These are phyloP conservation scores for Colletotrichum sp. DNA, from an alignment of 2,329 filamentous ascomycete species.

Conservation along the genomic window DNA sequence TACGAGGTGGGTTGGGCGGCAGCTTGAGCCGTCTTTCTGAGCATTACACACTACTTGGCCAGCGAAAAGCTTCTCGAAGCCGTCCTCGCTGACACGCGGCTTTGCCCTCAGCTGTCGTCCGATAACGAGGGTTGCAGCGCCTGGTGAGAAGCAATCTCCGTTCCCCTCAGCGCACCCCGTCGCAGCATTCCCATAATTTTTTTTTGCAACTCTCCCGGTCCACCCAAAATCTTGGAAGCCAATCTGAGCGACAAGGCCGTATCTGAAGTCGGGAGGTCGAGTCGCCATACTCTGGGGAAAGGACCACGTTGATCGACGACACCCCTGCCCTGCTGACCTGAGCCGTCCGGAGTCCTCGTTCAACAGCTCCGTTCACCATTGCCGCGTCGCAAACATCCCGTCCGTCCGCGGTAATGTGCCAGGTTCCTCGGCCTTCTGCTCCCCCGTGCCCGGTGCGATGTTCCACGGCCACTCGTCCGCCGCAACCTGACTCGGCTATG, in stretches of 20 bases:
- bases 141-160: neutral
- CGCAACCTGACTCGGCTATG: neutral
- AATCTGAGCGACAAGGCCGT: neutral
- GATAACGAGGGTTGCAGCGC: neutral
- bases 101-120: neutral
- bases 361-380: neutral
- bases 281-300: neutral
- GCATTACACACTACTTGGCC: neutral
- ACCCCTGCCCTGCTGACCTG: neutral
- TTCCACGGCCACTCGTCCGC: neutral
- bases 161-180: neutral
- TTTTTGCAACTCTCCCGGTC: neutral
- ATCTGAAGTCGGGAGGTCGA: neutral
- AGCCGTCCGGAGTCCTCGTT: neutral
- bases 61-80: constrained; percentile 4
- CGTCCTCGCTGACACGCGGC: neutral
- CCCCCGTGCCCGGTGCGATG: neutral
- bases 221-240: neutral
- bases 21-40: neutral
- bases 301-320: constrained; percentile 1
- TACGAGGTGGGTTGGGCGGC: neutral
- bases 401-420: neutral
- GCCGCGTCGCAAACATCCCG: neutral
- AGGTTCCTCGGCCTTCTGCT: neutral
- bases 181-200: neutral